A percentile compares a stretch with the other conserved stretches of the same genome.
Evolutionary conservation across 768 basidiomycete species (phyloP).

Genomic region (Leccinum olivaceopallidum): DNA sequence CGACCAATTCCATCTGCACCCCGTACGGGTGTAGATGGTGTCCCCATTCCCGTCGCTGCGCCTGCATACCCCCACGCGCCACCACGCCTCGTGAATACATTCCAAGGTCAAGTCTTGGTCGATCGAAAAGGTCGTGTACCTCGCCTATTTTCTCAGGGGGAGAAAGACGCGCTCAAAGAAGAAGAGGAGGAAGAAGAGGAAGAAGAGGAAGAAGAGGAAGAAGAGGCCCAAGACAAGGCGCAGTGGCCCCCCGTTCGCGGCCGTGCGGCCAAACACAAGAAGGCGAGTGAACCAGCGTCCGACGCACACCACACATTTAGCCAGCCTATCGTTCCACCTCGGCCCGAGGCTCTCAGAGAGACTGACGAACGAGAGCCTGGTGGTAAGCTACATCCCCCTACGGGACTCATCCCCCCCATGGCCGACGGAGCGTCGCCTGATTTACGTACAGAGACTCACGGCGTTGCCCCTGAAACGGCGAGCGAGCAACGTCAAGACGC

Average conservation of each 20-base stretch:
- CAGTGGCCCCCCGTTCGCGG: slow-evolving; percentile 21
- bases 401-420: background rate
- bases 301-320: slow-evolving; percentile 17
- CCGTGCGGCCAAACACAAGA: background rate
- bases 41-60: background rate
- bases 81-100: slow-evolving; percentile 21
- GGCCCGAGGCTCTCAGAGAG: background rate
- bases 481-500: background rate
- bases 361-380: background rate
- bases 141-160: background rate
- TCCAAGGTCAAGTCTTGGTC: slow-evolving; percentile 22
- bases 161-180: background rate
- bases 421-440: background rate
- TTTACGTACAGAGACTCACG: background rate
- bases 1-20: background rate
- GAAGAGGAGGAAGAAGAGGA: background rate
- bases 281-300: background rate
- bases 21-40: background rate
- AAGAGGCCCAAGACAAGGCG: background rate
- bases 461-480: background rate
- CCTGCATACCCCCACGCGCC: slow-evolving; percentile 16
- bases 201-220: background rate
- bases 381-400: background rate
- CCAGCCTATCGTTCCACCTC: slow-evolving; percentile 2
- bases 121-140: slow-evolving; percentile 20